Evolutionary conservation across 2,329 filamentous ascomycete genomes (phyloP), one percentile per base, ranked within the genome.

Genomic region (Ascochyta rabiei): DNA sequence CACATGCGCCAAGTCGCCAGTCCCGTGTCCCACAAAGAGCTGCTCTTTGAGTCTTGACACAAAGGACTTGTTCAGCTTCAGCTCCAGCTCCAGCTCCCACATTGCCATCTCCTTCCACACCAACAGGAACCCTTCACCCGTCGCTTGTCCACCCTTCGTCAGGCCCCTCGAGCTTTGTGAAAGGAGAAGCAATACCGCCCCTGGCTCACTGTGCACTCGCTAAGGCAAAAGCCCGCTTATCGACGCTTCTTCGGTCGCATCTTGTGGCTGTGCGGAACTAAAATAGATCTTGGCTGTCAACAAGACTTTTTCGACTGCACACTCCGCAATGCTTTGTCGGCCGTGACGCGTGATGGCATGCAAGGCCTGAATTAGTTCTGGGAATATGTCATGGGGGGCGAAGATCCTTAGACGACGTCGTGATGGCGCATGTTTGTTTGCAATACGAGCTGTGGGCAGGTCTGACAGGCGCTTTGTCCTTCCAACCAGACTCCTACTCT

Each of bases 281-380:
- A 55, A 55, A 55, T 55, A 55, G 52, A 55, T 55, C 33, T 38
- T 50, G 47, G 52, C 52, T 15, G 37, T 28, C 52, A 46, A 55
- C 52, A 55, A 55, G 47, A 49, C 42, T 42, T 47, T 46, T 49
- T 50, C 35, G 52, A 42, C 46, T 47, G 24, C 52, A 24, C 40
- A 38, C 41, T 46, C 35, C 41, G 52, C 46, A 21, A 50, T 31
- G 35, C 37, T 55, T 47, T 55, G 38, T 46, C 23, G 35, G 38
- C 15, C 8, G 37, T 55, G 52, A 50, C 52, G 52, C 50, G 52
- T 45, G 46, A 55, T 42, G 30, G 41, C 23, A 50, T 38, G 42
- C 42, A 39, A 30, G 23, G 35, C 52, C 46, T 35, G 34, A 39
- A 41, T 37, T 33, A 45, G 37, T 40, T 39, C 18, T 18, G 18